Evolutionary conservation across 305 asterid species (phyloP), one percentile per base, ranked within the genome.

Genomic region (Caryopteris hybrid): DNA sequence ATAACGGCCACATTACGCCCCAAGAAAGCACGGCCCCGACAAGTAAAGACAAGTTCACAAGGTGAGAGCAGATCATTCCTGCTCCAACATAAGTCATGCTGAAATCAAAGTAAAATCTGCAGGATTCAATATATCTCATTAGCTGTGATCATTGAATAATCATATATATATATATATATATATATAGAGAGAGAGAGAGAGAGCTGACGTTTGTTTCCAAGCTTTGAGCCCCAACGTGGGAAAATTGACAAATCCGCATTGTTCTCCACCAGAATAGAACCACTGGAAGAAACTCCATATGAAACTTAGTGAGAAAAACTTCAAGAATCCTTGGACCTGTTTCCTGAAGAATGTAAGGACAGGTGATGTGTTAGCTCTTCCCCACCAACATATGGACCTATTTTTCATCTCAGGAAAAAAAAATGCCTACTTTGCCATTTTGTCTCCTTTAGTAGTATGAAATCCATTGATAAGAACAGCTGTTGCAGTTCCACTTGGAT

Each of bases 51-150:
- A 89, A 73, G 73, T 87, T 91, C 70, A 87, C 98, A 2, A 89
- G 75, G 62, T 91, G 95, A 71, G 98, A 85, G 75, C 98, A 91
- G 45, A 91, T 89, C 95, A 91, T 89, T 69, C 98, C 98, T 61
- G 95, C 96, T 66, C 98, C 98, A 8, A 91, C 64, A 41, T 91
- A 89, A 13, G 98, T 89, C 84, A 81, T 74, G 81, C 90, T 85
- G 77, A 89, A 91, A 82, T 91, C 98, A 20, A 89, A 91, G 83
- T 74, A 89, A 74, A 91, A 91, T 77, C 98, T 91, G 94, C 92
- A 83, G 27, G 70, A 73, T 51, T 63, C 53, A 66, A 73, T 31
- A 20, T 27, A 23, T 9, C 25, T 17, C 2, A 23, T 72, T 64
- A 75, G 73, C 13, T 54, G 22, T 67, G 36, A 45, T 20, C 42